Percentiles rank a stretch among this genome's conserved stretches.
phyloP scores from a whole-genome alignment of 2,329 filamentous ascomycete genomes.

The Venturia oleaginea region DNA sequence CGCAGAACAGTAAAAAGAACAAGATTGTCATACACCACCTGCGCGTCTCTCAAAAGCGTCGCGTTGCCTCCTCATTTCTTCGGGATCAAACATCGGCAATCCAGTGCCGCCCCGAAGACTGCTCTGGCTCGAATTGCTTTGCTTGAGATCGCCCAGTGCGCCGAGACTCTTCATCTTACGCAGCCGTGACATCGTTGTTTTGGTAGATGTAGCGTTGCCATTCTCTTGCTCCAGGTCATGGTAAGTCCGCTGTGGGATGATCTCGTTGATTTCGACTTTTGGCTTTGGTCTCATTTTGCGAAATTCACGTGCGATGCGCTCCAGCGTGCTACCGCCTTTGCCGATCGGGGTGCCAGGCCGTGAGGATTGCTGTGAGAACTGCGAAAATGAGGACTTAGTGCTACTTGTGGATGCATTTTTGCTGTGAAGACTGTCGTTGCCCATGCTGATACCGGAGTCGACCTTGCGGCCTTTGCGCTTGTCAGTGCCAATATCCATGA shows the following conservation, averaged over 20 bases:
- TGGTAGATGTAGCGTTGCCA: neutral
- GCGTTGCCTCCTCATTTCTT: slow-evolving; percentile 12
- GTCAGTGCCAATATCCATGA: slow-evolving; percentile 16
- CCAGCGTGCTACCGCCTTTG: slow-evolving; percentile 10
- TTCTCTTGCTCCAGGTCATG: neutral
- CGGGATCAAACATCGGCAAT: neutral
- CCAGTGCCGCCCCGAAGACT: neutral
- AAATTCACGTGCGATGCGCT: slow-evolving; percentile 15
- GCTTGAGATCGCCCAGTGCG: slow-evolving; percentile 14
- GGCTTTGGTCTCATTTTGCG: slow-evolving; percentile 13
- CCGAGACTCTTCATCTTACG: slow-evolving; percentile 15
- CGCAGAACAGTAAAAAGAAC: neutral
- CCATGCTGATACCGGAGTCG: slow-evolving; percentile 56
- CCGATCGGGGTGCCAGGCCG: slow-evolving; percentile 15
- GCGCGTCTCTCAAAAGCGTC: slow-evolving; percentile 10
- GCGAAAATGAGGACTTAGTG: slow-evolving; percentile 15
- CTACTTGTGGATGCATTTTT: slow-evolving; percentile 27
- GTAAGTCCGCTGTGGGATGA: neutral
- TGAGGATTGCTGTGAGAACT: slow-evolving; percentile 21
- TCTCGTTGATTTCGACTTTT: slow-evolving; percentile 10
- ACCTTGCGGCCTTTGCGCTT: slow-evolving; percentile 39
- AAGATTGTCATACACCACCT: neutral
- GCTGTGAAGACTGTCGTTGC: slow-evolving; percentile 23
- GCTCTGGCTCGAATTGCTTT: slow-evolving; percentile 13
- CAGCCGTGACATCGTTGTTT: slow-evolving; percentile 5